These are phyloP conservation scores for Suillus spraguei DNA, from an alignment of 768 basidiomycete species.

Conservation along the genomic window DNA sequence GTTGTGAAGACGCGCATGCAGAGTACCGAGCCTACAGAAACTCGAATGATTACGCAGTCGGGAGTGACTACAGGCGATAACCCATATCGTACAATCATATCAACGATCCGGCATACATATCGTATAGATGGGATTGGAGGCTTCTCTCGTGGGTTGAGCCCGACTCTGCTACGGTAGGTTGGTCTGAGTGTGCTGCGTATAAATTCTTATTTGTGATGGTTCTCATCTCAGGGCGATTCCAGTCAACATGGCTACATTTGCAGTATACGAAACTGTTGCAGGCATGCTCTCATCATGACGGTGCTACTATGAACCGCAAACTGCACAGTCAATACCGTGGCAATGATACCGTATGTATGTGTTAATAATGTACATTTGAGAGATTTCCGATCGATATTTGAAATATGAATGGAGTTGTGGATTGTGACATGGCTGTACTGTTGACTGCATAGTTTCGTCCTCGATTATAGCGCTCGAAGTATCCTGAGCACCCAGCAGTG, in stretches of 20 bases:
- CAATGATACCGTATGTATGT: neutral
- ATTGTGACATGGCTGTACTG: neutral
- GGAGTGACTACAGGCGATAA: constrained; percentile 28
- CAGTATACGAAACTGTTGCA: constrained; percentile 67
- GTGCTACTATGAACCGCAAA: constrained; percentile 7
- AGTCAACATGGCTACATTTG: constrained; percentile 85
- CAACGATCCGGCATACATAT: constrained; percentile 63
- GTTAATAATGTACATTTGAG: neutral
- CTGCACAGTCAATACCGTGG: neutral
- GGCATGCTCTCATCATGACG: constrained; percentile 33
- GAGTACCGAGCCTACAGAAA: constrained; percentile 33
- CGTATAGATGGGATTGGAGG: constrained; percentile 65
- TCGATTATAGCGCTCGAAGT: neutral
- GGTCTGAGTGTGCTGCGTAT: neutral
- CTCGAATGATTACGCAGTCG: neutral
- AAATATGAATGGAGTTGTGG: neutral
- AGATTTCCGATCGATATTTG: neutral
- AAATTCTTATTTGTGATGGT: constrained; percentile 10
- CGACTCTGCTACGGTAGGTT: constrained; percentile 74
- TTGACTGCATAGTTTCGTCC: neutral
- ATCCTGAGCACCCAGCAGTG: neutral
- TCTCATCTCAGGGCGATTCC: constrained; percentile 62
- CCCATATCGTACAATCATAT: constrained; percentile 60
- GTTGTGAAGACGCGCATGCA: constrained; percentile 92
- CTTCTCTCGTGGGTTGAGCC: constrained; percentile 76